Base-by-base conservation (phyloP, 768 basidiomycete species). In the Termitomyces sp. region DNA sequence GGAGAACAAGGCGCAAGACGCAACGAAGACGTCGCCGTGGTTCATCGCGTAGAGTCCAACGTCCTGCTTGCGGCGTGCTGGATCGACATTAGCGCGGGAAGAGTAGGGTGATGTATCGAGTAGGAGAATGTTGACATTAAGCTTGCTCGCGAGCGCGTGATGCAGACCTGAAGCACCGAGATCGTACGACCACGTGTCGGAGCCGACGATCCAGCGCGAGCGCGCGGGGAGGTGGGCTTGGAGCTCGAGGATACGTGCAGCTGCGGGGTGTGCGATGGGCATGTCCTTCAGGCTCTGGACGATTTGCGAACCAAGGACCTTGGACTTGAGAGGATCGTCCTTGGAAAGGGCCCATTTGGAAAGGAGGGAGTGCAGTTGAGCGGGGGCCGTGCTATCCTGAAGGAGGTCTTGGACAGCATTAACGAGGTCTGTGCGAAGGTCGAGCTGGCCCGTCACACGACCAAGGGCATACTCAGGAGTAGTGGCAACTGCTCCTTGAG, bases 11-110 rank as follows among this genome's bases (percentile, higher is more conserved):
- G 97, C 97, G 39, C 96, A 84, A 68, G 92, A 94, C 9, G 96
- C 95, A 58, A 97, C 97, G 71, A 92, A 99, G 61, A 95, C 94
- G 70, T 95, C 91, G 12, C 96, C 96, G 73, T 97, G 91, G 77
- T 97, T 98, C 91, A 98, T 95, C 28, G 96, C 97, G 69, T 99
- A 99, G 54, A 99, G 79, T 3, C 96, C 97, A 55, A 96, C 91
- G 73, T 99, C 97, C 69, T 94, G 96, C 77, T 98, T 98, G 59
- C 94, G 83, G 62, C 92, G 86, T 63, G 83, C 81, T 11, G 85
- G 87, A 66, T 90, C 91, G 6, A 76, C 80, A 28, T 80, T 74
- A 69, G 88, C 86, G 57, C 94, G 88, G 39, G 86, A 75, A 2
- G 94, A 87, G 75, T 97, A 99, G 0, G 97, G 93, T 2, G 89